Conservation (phyloP, 345 rosid species). For the Camelina sativa region DNA sequence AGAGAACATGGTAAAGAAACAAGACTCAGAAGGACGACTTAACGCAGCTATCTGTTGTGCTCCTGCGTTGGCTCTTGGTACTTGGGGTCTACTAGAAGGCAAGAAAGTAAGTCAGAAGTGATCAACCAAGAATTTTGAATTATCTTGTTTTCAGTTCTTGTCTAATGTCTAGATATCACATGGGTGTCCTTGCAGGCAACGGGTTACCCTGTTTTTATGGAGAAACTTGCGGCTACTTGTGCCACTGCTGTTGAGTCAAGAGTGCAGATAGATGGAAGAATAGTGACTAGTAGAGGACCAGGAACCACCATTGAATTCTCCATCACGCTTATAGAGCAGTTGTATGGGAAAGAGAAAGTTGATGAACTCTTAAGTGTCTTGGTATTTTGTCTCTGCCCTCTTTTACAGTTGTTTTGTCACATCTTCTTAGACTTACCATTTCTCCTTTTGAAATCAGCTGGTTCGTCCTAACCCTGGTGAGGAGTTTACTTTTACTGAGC, state of each 20-base stretch:
- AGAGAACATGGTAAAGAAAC: constrained; percentile 80
- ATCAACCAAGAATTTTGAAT: not conserved
- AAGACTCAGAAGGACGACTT: constrained; percentile 73
- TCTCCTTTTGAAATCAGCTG: constrained; percentile 51
- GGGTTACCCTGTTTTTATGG: constrained; percentile 85
- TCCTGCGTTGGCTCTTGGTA: constrained; percentile 84
- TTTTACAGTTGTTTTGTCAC: constrained; percentile 1
- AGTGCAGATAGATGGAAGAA: constrained; percentile 77
- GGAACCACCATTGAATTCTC: constrained; percentile 94
- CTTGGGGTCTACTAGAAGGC: constrained; percentile 91
- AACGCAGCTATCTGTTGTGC: constrained; percentile 93
- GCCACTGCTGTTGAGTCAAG: constrained; percentile 80
- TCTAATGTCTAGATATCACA: not conserved
- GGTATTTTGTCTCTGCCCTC: constrained; percentile 51
- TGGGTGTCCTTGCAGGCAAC: constrained; percentile 65
- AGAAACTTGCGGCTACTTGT: constrained; percentile 65
- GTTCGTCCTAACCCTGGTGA: constrained; percentile 81
- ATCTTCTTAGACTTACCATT: constrained; percentile 13
- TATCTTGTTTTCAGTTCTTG: not conserved
- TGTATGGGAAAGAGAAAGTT: constrained; percentile 82
- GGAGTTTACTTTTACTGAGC: constrained; percentile 69
- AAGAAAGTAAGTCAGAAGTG: constrained; percentile 53
- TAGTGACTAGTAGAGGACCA: constrained; percentile 85
- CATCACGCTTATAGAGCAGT: constrained; percentile 65
- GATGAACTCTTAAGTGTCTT: constrained; percentile 68